Conservation (phyloP, 208 protist species). For the Trypanosoma platydactyli region DNA sequence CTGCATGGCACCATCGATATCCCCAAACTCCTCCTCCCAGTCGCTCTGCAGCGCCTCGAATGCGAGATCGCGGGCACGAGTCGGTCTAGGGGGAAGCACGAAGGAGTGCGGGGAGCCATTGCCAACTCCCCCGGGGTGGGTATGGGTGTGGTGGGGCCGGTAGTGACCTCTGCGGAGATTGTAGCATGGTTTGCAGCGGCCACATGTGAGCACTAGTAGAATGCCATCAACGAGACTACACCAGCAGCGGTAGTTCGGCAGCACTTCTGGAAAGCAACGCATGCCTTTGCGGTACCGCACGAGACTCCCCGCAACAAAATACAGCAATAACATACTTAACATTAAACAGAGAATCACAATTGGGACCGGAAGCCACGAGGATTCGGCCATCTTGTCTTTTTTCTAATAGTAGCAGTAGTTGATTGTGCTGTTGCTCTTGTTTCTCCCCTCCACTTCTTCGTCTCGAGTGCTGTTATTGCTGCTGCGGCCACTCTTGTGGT, state of each 20-base stretch:
- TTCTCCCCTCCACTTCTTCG: not conserved
- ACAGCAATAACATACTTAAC: conserved; percentile 33
- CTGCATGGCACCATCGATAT: conserved; percentile 21
- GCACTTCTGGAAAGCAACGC: conserved; percentile 63
- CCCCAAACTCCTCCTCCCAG: conserved; percentile 41
- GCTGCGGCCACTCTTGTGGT: no score
- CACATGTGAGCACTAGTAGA: conserved; percentile 48
- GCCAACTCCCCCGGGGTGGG: not conserved
- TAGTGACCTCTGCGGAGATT: not conserved
- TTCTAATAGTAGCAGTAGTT: not conserved
- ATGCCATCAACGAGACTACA: conserved; percentile 31
- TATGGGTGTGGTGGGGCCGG: not conserved
- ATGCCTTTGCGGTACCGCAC: conserved; percentile 78
- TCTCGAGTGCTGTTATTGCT: no score
- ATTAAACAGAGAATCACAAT: conserved; percentile 44
- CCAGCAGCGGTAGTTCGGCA: conserved; percentile 83
- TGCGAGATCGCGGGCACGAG: conserved; percentile 30
- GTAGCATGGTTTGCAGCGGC: conserved; percentile 26
- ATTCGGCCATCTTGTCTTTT: not conserved
- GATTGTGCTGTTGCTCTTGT: no score
- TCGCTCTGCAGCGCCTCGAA: conserved; percentile 62
- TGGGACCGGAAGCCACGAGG: conserved; percentile 28
- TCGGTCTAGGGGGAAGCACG: conserved; percentile 34
- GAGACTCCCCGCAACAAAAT: conserved; percentile 65
- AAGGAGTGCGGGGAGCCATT: conserved; percentile 7